A percentile compares a stretch with the other conserved stretches of the same genome.
These are phyloP conservation scores for Cichorium intybus DNA, from an alignment of 140 eudicot species.

Conservation along the genomic window DNA sequence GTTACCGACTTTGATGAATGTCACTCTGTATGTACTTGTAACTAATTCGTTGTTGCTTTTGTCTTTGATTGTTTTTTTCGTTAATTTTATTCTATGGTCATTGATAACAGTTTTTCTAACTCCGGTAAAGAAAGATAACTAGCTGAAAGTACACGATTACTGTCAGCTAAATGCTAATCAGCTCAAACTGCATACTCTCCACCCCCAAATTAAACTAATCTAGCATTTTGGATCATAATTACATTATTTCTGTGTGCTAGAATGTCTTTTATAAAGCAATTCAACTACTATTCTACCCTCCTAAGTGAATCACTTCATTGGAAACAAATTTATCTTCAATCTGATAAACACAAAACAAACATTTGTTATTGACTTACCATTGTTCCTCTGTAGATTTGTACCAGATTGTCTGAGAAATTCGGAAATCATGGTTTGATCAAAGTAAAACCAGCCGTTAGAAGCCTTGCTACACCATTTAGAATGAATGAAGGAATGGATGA, in stretches of 20 bases:
- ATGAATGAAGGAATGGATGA: slow-evolving; percentile 99
- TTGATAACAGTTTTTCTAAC: neutral
- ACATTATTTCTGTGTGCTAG: neutral
- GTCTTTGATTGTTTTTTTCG: neutral
- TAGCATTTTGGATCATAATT: neutral
- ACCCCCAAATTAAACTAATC: neutral
- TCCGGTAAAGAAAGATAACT: neutral
- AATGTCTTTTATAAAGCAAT: neutral
- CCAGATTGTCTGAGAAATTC: slow-evolving; percentile 74
- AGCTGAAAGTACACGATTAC: neutral
- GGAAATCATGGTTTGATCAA: slow-evolving; percentile 91
- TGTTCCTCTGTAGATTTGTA: slow-evolving; percentile 53
- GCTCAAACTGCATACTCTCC: neutral
- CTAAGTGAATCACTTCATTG: neutral
- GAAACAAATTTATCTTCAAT: neutral
- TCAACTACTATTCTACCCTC: neutral
- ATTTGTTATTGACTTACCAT: neutral
- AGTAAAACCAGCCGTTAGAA: slow-evolving; percentile 82
- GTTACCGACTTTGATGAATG: slow-evolving; percentile 68
- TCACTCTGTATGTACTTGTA: slow-evolving; percentile 48
- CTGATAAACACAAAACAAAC: neutral
- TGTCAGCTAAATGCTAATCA: neutral
- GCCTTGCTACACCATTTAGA: slow-evolving; percentile 84
- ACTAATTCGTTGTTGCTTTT: neutral
- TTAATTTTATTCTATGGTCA: neutral